phyloP scores from a whole-genome alignment of 2,329 filamentous ascomycete species.

The Cladorrhinum sp. region DNA sequence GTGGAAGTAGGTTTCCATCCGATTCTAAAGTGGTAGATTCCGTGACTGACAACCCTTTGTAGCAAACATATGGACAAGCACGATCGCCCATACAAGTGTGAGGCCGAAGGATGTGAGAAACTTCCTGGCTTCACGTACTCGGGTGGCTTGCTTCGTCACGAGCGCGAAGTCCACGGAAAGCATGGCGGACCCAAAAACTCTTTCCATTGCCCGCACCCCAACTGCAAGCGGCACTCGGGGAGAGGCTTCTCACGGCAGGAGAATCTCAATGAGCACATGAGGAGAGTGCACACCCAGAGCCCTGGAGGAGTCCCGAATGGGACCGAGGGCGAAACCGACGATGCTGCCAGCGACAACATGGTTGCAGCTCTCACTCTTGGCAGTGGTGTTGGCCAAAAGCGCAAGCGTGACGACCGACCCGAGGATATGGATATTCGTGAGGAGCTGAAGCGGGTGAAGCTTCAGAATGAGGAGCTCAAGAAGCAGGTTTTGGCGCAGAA shows the following conservation, averaged over 20 bases:
- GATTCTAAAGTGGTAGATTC: not conserved
- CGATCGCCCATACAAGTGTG: constrained; percentile 87
- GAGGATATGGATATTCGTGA: constrained; percentile 52
- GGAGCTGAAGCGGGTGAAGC: constrained; percentile 64
- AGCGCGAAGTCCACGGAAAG: constrained; percentile 90
- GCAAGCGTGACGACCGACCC: constrained; percentile 37
- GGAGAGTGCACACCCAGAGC: constrained; percentile 73
- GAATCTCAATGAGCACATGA: constrained; percentile 89
- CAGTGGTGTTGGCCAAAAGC: constrained; percentile 38
- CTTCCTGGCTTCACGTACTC: constrained; percentile 93
- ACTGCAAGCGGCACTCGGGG: constrained; percentile 85
- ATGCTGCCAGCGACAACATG: constrained; percentile 48
- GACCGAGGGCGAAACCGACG: constrained; percentile 41
- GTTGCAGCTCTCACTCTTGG: constrained; percentile 24
- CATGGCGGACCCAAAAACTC: constrained; percentile 85
- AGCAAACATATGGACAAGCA: constrained; percentile 99
- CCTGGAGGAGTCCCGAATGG: constrained; percentile 29
- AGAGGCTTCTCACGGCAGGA: constrained; percentile 91
- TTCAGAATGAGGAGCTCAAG: constrained; percentile 60
- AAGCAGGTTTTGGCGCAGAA: constrained; percentile 49
- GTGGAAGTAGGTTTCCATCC: constrained; percentile 72
- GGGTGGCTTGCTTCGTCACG: constrained; percentile 82
- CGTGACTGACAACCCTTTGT: constrained; percentile 10
- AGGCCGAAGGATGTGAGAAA: constrained; percentile 79
- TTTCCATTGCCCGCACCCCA: constrained; percentile 78